These are phyloP conservation scores for Saturnispora sekii DNA, from an alignment of 805 yeast genomes.

Conservation along the genomic window DNA sequence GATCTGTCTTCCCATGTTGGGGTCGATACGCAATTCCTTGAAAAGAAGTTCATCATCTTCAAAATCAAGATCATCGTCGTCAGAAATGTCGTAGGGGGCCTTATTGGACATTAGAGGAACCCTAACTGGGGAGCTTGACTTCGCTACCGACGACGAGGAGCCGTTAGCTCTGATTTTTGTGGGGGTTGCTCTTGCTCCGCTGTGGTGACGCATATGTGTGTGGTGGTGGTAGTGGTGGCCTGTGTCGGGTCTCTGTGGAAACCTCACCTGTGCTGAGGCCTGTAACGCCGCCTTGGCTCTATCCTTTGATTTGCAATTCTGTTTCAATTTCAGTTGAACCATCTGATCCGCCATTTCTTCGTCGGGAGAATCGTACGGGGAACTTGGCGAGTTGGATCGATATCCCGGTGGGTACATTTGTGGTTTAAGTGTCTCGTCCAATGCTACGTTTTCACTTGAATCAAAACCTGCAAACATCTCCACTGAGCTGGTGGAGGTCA, in stretches of 20 bases:
- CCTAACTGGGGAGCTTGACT: neutral
- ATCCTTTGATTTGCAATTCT: slow-evolving; percentile 18
- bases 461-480: slow-evolving; percentile 22
- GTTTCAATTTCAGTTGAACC: slow-evolving; percentile 9
- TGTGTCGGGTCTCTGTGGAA: slow-evolving; percentile 14
- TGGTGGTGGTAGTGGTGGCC: neutral
- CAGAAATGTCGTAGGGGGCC: slow-evolving; percentile 7
- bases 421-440: neutral
- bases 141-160: no score
- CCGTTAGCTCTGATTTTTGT: no score
- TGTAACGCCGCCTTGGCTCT: slow-evolving; percentile 25
- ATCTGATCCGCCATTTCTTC: slow-evolving; percentile 6
- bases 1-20: slow-evolving; percentile 29
- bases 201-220: slow-evolving; percentile 1
- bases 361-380: slow-evolving; percentile 12
- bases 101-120: slow-evolving; percentile 9
- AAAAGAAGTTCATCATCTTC: slow-evolving; percentile 30
- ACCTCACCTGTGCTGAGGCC: slow-evolving; percentile 26
- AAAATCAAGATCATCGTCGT: slow-evolving; percentile 10
- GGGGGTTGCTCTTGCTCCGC: neutral
- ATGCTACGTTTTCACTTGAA: slow-evolving; percentile 7
- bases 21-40: slow-evolving; percentile 21
- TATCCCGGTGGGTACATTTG: neutral
- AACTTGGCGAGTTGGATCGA: slow-evolving; percentile 3
- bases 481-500: slow-evolving; percentile 11